These are phyloP conservation scores for Oryza punctata DNA, from an alignment of 176 grass and related monocot species.

Conservation along the genomic window DNA sequence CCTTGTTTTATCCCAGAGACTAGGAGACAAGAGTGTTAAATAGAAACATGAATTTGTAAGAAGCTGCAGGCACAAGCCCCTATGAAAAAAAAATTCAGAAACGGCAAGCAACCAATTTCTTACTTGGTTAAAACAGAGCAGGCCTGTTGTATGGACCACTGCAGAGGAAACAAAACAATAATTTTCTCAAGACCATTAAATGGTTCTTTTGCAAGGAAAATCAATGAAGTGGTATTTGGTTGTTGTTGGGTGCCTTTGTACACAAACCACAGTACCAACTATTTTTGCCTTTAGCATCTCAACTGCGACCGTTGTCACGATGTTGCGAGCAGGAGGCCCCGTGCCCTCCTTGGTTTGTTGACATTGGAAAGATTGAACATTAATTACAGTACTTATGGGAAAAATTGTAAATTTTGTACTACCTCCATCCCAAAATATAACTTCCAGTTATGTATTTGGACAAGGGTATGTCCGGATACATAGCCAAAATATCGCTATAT, in stretches of 20 bases:
- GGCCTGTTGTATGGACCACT: constrained; percentile 87
- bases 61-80: background rate
- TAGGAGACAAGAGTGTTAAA: background rate
- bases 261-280: constrained; percentile 94
- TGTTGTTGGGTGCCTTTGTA: constrained; percentile 79
- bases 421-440: no score
- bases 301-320: constrained; percentile 77
- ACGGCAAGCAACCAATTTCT: background rate
- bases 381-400: no score
- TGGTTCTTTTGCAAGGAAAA: constrained; percentile 19
- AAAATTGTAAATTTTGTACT: no score
- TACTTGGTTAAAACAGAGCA: constrained; percentile 88
- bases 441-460: no score
- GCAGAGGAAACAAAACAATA: constrained; percentile 39
- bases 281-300: constrained; percentile 93
- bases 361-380: no score
- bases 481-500: no score
- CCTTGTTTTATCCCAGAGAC: background rate
- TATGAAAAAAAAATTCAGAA: background rate
- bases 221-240: constrained; percentile 30
- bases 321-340: no score
- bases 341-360: no score
- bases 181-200: constrained; percentile 19
- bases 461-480: no score
- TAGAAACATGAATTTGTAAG: constrained; percentile 8